Evolutionary conservation across 192 early-diverging fungal species (phyloP).

Genomic region (Coemansia nantahalensis): DNA sequence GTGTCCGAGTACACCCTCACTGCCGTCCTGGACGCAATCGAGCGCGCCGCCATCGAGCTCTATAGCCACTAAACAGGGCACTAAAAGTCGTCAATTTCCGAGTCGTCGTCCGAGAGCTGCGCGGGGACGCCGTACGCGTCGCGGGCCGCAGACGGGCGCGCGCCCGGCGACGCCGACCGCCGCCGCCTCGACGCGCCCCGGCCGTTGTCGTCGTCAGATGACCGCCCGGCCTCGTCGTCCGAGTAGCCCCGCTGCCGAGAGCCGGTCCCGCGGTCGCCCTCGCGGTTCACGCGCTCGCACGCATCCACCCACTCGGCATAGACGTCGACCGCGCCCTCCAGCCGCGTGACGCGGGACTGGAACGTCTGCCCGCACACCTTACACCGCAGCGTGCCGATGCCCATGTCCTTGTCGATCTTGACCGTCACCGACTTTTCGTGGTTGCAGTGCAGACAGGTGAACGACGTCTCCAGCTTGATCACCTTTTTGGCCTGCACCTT

Average conservation of each 20-base stretch:
- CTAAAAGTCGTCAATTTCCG: slow-evolving; percentile 38
- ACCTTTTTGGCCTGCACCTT: slow-evolving; percentile 66
- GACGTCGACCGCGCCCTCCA: slow-evolving; percentile 83
- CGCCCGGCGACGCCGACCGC: too few relatives aligned
- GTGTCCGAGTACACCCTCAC: too few relatives aligned
- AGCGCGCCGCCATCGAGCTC: too few relatives aligned
- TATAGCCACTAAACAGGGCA: neutral
- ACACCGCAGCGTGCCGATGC: slow-evolving; percentile 76
- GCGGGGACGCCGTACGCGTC: slow-evolving; percentile 28
- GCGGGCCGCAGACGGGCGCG: neutral
- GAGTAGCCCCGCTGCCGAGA: neutral
- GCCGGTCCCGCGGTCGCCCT: neutral
- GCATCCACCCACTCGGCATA: slow-evolving; percentile 91
- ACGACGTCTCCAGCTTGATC: slow-evolving; percentile 66
- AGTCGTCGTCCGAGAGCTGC: slow-evolving; percentile 33
- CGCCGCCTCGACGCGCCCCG: neutral
- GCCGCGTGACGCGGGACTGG: slow-evolving; percentile 65
- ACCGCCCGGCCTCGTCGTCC: too few relatives aligned
- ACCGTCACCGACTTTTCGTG: slow-evolving; percentile 78
- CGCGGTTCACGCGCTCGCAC: slow-evolving; percentile 57
- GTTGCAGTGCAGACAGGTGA: slow-evolving; percentile 84
- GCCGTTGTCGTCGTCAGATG: neutral
- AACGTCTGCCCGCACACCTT: slow-evolving; percentile 73
- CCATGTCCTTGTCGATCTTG: slow-evolving; percentile 64
- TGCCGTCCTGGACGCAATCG: too few relatives aligned